Evolutionary conservation across 768 basidiomycete species (phyloP).

Genomic region (Coprinopsis cinerea): DNA sequence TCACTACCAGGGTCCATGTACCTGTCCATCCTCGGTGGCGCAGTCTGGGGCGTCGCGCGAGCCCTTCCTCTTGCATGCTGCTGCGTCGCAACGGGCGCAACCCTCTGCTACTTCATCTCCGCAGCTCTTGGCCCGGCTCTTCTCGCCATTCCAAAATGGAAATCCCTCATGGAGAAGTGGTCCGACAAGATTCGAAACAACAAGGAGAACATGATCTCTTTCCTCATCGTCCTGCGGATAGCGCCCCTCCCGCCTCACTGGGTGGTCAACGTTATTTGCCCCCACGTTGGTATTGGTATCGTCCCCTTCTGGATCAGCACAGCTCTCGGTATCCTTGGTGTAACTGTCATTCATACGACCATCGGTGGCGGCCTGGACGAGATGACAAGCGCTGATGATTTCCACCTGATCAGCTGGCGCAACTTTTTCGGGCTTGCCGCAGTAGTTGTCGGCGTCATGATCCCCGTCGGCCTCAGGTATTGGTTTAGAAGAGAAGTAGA

Average conservation of each 20-base stretch:
- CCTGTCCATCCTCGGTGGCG: slow-evolving; percentile 91
- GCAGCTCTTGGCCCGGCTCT: slow-evolving; percentile 90
- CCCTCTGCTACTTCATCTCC: slow-evolving; percentile 89
- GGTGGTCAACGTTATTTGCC: slow-evolving; percentile 90
- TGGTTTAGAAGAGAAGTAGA: slow-evolving; percentile 67
- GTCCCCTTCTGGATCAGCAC: slow-evolving; percentile 87
- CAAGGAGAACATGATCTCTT: slow-evolving; percentile 82
- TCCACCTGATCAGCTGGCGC: slow-evolving; percentile 86
- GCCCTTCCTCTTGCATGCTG: slow-evolving; percentile 89
- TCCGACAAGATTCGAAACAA: slow-evolving; percentile 70
- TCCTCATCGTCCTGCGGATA: slow-evolving; percentile 91
- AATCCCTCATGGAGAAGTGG: slow-evolving; percentile 78
- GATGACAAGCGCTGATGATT: slow-evolving; percentile 92
- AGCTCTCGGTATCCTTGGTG: slow-evolving; percentile 86
- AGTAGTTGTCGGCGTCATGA: slow-evolving; percentile 86
- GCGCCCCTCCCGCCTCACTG: slow-evolving; percentile 94
- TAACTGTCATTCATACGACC: slow-evolving; percentile 90
- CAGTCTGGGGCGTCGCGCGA: slow-evolving; percentile 85
- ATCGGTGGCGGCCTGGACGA: slow-evolving; percentile 91
- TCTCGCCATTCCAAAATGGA: slow-evolving; percentile 81
- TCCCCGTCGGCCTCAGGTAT: slow-evolving; percentile 85
- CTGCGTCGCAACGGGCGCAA: slow-evolving; percentile 86
- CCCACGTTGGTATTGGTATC: slow-evolving; percentile 84
- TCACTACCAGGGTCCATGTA: slow-evolving; percentile 98
- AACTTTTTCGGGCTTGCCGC: slow-evolving; percentile 85